Conservation (phyloP, 1,284 basidiomycete genomes). For the Cutaneotrichosporon arboriforme region DNA sequence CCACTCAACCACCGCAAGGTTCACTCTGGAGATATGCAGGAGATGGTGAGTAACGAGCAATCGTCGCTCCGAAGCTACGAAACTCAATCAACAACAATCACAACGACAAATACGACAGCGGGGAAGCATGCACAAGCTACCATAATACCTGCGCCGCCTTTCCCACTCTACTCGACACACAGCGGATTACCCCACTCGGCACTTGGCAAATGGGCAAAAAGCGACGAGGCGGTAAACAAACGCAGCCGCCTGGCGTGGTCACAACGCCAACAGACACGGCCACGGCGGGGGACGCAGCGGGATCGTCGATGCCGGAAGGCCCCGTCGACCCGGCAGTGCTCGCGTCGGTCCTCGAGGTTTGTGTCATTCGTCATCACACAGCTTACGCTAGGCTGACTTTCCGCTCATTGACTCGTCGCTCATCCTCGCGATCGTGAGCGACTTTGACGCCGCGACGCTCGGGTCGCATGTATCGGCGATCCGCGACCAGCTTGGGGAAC, state of each 20-base stretch:
- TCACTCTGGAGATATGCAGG: no score
- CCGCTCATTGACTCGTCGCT: constrained; percentile 40
- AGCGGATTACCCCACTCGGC: no score
- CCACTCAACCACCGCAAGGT: no score
- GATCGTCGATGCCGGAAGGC: no score
- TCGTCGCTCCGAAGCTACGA: background rate
- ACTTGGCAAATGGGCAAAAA: background rate
- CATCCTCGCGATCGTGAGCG: constrained; percentile 38
- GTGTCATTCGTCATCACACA: background rate
- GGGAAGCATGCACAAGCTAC: no score
- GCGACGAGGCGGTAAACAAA: background rate
- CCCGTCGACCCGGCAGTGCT: constrained; percentile 21
- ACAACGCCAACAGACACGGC: no score
- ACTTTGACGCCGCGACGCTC: constrained; percentile 31
- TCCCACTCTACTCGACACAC: background rate
- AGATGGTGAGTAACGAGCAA: background rate
- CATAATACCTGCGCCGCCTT: background rate
- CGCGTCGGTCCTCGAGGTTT: constrained; percentile 22
- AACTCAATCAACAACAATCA: background rate
- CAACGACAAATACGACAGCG: background rate
- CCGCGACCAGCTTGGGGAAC: constrained; percentile 38
- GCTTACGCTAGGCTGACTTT: constrained; percentile 33
- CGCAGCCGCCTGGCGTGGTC: background rate
- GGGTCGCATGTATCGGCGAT: constrained; percentile 23
- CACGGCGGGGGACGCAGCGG: no score